Evolutionary conservation across 495 filamentous ascomycete genomes (phyloP).

Genomic region (Aspergillus cavernicola): DNA sequence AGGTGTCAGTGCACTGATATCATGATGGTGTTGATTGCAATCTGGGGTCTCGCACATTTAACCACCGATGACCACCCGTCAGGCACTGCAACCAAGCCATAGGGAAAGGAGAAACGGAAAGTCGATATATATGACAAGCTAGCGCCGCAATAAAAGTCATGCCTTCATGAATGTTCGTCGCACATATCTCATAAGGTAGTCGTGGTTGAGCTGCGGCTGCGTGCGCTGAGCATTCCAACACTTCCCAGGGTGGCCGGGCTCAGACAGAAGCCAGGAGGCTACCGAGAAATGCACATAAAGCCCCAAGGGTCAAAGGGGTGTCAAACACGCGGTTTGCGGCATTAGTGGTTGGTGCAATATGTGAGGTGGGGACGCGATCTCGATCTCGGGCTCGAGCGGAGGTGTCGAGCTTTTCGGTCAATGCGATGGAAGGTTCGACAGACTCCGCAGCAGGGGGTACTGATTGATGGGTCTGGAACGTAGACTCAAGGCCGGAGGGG

Average conservation of each 20-base stretch:
- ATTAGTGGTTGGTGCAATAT: conserved; percentile 20
- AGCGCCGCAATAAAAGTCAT: conserved; percentile 3
- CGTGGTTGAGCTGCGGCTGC: not conserved
- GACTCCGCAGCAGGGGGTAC: not conserved
- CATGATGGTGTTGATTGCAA: not conserved
- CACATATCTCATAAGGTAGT: conserved; percentile 11
- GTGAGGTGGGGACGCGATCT: not conserved
- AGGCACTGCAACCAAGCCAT: not conserved
- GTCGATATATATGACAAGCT: not conserved
- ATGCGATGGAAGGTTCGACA: conserved; percentile 70
- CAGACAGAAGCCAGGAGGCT: conserved; percentile 4
- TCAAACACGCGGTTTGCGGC: conserved; percentile 9
- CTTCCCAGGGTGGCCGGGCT: not conserved
- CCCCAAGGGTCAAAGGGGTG: conserved; percentile 5
- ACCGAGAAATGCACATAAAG: conserved; percentile 21
- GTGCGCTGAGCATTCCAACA: not conserved
- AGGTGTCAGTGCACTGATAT: not conserved
- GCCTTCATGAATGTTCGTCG: conserved; percentile 1
- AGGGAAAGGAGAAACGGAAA: not conserved
- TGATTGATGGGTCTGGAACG: not conserved
- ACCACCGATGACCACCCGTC: not conserved
- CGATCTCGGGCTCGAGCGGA: not conserved
- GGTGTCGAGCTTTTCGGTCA: conserved; percentile 39
- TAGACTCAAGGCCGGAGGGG: conserved; percentile 40
- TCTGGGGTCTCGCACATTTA: not conserved